A percentile compares a stretch with the other conserved stretches of the same genome.
Evolutionary conservation across 106 monocot genomes (phyloP).

Genomic region (Dendrobium chrysotoxum): DNA sequence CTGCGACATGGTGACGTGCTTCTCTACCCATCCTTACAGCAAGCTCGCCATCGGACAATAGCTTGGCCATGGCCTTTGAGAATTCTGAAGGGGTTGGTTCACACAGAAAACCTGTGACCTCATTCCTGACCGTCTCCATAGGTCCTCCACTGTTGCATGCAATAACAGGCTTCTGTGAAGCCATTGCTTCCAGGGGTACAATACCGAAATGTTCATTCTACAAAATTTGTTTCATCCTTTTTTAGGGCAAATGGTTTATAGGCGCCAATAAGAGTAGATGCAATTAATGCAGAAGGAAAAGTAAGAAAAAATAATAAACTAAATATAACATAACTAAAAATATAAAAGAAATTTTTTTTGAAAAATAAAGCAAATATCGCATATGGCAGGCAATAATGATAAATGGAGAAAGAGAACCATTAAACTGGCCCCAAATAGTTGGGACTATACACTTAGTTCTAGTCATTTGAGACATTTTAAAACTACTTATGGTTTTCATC

Average conservation of each 20-base stretch:
- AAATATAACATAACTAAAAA: no score
- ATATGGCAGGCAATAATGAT: no score
- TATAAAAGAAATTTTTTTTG: no score
- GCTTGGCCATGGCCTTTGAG: constrained; percentile 39
- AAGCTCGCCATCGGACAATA: constrained; percentile 25
- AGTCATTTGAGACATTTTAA: no score
- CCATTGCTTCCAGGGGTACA: constrained; percentile 93
- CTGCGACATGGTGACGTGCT: constrained; percentile 39
- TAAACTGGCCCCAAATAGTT: neutral
- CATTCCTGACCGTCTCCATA: constrained; percentile 56
- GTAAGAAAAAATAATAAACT: no score
- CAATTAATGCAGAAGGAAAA: no score
- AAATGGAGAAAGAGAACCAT: neutral
- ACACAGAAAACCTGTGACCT: constrained; percentile 65
- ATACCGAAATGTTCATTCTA: constrained; percentile 93
- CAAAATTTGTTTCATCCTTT: neutral
- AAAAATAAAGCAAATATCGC: no score
- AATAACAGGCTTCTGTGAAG: constrained; percentile 75
- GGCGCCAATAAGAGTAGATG: no score
- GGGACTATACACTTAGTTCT: neutral
- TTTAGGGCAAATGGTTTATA: no score
- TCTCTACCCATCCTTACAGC: constrained; percentile 58
- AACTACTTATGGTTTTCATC: no score
- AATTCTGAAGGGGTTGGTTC: constrained; percentile 45
- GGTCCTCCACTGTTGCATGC: constrained; percentile 90